Evolutionary conservation across 176 grass and related monocot species (phyloP).

Genomic region (Calamus simplicifolius): DNA sequence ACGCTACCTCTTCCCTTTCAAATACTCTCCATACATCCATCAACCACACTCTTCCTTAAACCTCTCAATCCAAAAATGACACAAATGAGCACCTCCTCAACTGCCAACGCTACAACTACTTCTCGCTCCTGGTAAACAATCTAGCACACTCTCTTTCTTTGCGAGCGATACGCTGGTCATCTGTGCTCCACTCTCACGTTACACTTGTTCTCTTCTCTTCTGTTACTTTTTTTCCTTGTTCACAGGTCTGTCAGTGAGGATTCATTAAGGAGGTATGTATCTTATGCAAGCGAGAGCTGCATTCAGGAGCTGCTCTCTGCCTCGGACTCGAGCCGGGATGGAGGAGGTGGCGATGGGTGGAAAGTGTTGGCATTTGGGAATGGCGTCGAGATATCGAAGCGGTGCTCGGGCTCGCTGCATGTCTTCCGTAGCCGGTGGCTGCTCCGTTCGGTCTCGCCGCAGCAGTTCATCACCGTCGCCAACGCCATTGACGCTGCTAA

Average conservation of each 20-base stretch:
- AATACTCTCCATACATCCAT: not conserved
- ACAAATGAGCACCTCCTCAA: slow-evolving; percentile 3
- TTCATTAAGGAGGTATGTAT: slow-evolving; percentile 74
- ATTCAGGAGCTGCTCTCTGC: slow-evolving; percentile 94
- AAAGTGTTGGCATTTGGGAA: slow-evolving; percentile 75
- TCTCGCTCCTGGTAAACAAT: slow-evolving; percentile 15
- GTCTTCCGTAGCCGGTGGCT: slow-evolving; percentile 85
- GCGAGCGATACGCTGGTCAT: too few relatives aligned
- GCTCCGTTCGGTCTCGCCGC: slow-evolving; percentile 61
- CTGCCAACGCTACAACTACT: not conserved
- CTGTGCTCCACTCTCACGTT: too few relatives aligned
- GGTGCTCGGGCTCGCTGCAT: slow-evolving; percentile 45
- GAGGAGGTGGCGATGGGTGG: slow-evolving; percentile 44
- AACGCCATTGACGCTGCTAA: slow-evolving; percentile 93
- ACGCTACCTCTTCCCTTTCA: not conserved
- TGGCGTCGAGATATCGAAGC: slow-evolving; percentile 86
- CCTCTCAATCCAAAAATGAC: not conserved
- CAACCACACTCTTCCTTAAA: not conserved
- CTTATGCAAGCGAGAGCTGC: slow-evolving; percentile 91
- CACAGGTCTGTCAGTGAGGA: slow-evolving; percentile 91
- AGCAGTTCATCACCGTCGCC: slow-evolving; percentile 86
- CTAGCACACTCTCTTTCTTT: too few relatives aligned
- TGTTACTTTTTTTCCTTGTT: too few relatives aligned
- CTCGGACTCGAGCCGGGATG: slow-evolving; percentile 47
- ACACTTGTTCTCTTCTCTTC: too few relatives aligned